phyloP scores from a whole-genome alignment of 2,329 filamentous ascomycete species.

The Metarhizium sp. region DNA sequence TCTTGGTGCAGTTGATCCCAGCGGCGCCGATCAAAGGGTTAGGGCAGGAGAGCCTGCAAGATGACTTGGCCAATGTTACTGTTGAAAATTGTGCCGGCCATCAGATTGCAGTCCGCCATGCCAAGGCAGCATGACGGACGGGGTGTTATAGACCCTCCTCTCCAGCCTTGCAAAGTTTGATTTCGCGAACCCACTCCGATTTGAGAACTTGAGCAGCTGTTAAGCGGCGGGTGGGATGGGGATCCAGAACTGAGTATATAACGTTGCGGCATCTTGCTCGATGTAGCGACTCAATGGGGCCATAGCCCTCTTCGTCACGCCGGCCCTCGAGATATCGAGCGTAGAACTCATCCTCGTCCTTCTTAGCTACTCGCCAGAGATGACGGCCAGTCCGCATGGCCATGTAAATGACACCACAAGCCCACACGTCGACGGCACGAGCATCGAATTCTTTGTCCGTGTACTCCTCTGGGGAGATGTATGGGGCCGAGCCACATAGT shows the following conservation, averaged over 20 bases:
- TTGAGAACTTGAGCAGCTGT: constrained; percentile 95
- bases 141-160: constrained; percentile 74
- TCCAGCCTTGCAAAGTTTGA: constrained; percentile 92
- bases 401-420: constrained; percentile 98
- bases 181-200: constrained; percentile 97
- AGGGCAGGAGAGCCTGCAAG: constrained; percentile 15
- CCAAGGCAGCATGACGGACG: constrained; percentile 17
- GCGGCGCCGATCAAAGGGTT: constrained; percentile 6
- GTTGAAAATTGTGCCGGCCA: constrained; percentile 4
- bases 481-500: constrained; percentile 90
- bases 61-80: constrained; percentile 8
- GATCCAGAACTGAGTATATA: constrained; percentile 96
- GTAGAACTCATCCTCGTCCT: constrained; percentile 96
- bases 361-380: constrained; percentile 93
- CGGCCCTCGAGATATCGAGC: constrained; percentile 87
- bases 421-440: constrained; percentile 96
- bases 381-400: constrained; percentile 96
- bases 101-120: constrained; percentile 19
- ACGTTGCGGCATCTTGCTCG: constrained; percentile 94
- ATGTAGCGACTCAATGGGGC: constrained; percentile 89
- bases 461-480: constrained; percentile 96
- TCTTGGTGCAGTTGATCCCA: constrained; percentile 7
- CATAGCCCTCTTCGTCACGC: constrained; percentile 90
- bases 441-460: constrained; percentile 93
- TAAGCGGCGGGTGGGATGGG: constrained; percentile 84